Evolutionary conservation across 2,329 filamentous ascomycete species (phyloP).

Genomic region (Diaporthe ampelina): DNA sequence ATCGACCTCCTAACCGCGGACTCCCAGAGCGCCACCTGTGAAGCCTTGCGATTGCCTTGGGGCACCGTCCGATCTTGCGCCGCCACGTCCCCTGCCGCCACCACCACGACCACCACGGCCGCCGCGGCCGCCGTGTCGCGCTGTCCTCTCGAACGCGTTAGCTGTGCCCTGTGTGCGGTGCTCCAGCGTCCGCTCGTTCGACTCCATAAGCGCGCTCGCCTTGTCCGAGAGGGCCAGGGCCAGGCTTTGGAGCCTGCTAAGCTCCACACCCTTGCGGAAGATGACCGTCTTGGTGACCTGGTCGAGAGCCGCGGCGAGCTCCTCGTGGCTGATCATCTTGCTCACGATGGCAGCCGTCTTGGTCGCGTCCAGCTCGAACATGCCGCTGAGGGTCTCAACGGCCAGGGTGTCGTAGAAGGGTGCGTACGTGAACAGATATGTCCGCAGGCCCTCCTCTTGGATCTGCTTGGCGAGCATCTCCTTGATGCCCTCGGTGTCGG

Average conservation of each 20-base stretch:
- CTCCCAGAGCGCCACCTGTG: slow-evolving; percentile 83
- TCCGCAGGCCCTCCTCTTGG: slow-evolving; percentile 97
- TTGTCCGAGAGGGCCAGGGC: slow-evolving; percentile 96
- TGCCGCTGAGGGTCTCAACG: slow-evolving; percentile 84
- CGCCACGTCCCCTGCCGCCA: slow-evolving; percentile 73
- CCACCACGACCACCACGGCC: slow-evolving; percentile 77
- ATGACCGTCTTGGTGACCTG: slow-evolving; percentile 98
- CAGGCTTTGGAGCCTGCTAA: slow-evolving; percentile 94
- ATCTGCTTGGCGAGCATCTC: slow-evolving; percentile 97
- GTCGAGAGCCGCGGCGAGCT: slow-evolving; percentile 94
- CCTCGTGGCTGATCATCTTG: slow-evolving; percentile 99
- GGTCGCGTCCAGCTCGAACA: slow-evolving; percentile 94
- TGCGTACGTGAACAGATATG: slow-evolving; percentile 99
- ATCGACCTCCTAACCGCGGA: slow-evolving; percentile 64
- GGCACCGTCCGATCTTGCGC: slow-evolving; percentile 68
- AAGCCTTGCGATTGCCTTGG: slow-evolving; percentile 82
- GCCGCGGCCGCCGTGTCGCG: slow-evolving; percentile 79
- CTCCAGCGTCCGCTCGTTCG: slow-evolving; percentile 97
- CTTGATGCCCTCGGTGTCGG: slow-evolving; percentile 94
- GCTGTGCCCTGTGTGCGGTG: slow-evolving; percentile 96
- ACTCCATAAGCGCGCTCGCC: slow-evolving; percentile 94
- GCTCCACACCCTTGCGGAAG: slow-evolving; percentile 99
- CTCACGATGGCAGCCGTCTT: slow-evolving; percentile 97
- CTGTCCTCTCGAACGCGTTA: slow-evolving; percentile 83
- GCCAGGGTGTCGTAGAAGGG: slow-evolving; percentile 98